Conservation (phyloP, 2,329 filamentous ascomycete species). For the Torrubiella hemipterigena region DNA sequence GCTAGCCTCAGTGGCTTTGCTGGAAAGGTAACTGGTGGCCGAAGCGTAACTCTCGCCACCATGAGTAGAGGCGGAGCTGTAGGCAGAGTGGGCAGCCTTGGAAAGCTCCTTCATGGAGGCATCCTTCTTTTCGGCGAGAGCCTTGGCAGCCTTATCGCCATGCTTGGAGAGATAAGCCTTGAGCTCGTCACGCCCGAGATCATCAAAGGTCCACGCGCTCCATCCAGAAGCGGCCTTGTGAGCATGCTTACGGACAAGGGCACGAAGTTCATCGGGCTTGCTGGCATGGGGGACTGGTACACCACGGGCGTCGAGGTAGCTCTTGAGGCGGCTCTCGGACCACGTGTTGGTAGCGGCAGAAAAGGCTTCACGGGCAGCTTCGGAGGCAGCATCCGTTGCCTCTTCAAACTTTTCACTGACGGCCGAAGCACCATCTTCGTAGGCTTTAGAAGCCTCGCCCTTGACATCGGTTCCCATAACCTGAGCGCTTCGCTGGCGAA, state of each 20-base stretch:
- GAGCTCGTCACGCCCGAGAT: constrained; percentile 60
- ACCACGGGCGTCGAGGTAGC: constrained; percentile 64
- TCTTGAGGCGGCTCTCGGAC: constrained; percentile 69
- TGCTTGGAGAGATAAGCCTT: constrained; percentile 42
- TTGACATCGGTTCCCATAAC: constrained; percentile 54
- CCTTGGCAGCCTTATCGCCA: constrained; percentile 42
- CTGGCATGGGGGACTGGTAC: constrained; percentile 61
- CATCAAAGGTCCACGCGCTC: constrained; percentile 70
- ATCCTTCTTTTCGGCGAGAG: constrained; percentile 49
- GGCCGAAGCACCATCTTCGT: constrained; percentile 61
- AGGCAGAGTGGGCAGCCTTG: constrained; percentile 49
- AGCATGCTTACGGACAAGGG: constrained; percentile 59
- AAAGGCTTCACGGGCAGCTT: constrained; percentile 56
- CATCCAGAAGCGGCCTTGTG: constrained; percentile 59
- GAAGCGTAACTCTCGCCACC: constrained; percentile 51
- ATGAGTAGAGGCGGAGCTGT: constrained; percentile 44
- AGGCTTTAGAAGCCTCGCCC: constrained; percentile 45
- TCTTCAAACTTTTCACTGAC: constrained; percentile 67
- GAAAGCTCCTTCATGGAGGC: constrained; percentile 64
- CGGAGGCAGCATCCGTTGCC: constrained; percentile 56
- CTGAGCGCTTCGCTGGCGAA: constrained; percentile 73
- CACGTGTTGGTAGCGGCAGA: constrained; percentile 48
- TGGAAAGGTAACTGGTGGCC: constrained; percentile 57
- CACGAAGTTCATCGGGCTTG: constrained; percentile 61
- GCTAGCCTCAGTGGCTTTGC: constrained; percentile 55